These are phyloP conservation scores for Fragaria ananassa DNA, from an alignment of 306 rosid species.

Conservation along the genomic window DNA sequence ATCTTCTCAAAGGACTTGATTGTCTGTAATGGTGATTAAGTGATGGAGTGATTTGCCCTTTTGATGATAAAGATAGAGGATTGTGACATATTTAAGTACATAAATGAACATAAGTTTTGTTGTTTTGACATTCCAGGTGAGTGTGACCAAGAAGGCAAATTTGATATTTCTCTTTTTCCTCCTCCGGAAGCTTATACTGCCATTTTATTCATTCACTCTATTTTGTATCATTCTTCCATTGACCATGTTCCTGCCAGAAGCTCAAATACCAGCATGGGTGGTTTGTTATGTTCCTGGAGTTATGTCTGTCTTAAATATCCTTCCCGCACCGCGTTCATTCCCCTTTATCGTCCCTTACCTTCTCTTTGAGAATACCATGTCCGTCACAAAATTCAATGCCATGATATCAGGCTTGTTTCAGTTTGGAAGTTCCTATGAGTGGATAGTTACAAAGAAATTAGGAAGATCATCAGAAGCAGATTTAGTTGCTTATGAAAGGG, in stretches of 20 bases:
- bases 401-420: slow-evolving; percentile 94
- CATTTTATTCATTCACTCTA: slow-evolving; percentile 94
- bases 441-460: slow-evolving; percentile 91
- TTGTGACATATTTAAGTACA: neutral
- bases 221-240: slow-evolving; percentile 97
- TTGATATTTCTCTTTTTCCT: slow-evolving; percentile 93
- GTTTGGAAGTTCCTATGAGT: slow-evolving; percentile 88
- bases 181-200: slow-evolving; percentile 88
- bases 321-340: slow-evolving; percentile 83
- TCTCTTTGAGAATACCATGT: slow-evolving; percentile 96
- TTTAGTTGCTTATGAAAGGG: slow-evolving; percentile 70
- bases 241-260: slow-evolving; percentile 99
- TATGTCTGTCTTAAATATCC: slow-evolving; percentile 81
- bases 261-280: slow-evolving; percentile 93
- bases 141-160: slow-evolving; percentile 74
- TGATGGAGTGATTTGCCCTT: neutral
- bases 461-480: slow-evolving; percentile 97
- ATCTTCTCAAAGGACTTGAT: neutral
- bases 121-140: slow-evolving; percentile 55
- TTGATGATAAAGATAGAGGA: neutral
- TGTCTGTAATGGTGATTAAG: neutral
- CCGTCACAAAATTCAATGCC: slow-evolving; percentile 95
- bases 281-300: slow-evolving; percentile 95
- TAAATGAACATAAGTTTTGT: neutral
- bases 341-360: slow-evolving; percentile 94